These are phyloP conservation scores for Aeschynomene evenia DNA, from an alignment of 306 rosid species.

Conservation along the genomic window DNA sequence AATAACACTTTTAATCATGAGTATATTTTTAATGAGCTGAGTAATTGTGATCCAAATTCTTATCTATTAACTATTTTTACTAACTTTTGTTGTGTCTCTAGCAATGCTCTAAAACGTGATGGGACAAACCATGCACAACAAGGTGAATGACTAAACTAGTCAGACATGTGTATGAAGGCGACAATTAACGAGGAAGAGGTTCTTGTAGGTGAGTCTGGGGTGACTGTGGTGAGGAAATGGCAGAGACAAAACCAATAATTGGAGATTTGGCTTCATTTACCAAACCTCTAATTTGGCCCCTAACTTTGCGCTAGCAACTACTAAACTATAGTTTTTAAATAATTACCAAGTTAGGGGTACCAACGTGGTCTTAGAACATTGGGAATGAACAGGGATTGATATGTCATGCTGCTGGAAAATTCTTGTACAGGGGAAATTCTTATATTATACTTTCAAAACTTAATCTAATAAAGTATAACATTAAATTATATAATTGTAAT, in stretches of 20 bases:
- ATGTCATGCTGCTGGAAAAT: neutral
- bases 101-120: conserved; percentile 30
- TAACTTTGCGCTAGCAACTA: conserved; percentile 36
- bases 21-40: too few species aligned
- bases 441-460: neutral
- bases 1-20: too few species aligned
- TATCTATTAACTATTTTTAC: too few species aligned
- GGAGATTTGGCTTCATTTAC: conserved; percentile 42
- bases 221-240: conserved; percentile 16
- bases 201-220: conserved; percentile 3
- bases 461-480: neutral
- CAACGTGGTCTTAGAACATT: conserved; percentile 10
- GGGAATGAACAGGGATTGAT: neutral
- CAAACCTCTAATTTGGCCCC: conserved; percentile 34
- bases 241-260: conserved; percentile 39
- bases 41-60: too few species aligned
- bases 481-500: too few species aligned
- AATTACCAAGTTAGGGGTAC: neutral
- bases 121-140: conserved; percentile 39
- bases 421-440: neutral
- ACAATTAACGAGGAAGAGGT: conserved; percentile 23
- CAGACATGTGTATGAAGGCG: conserved; percentile 33
- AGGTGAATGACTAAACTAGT: conserved; percentile 36
- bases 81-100: too few species aligned
- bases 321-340: neutral